Conservation (phyloP, 2,329 filamentous ascomycete species). For the Clonostachys rosea region DNA sequence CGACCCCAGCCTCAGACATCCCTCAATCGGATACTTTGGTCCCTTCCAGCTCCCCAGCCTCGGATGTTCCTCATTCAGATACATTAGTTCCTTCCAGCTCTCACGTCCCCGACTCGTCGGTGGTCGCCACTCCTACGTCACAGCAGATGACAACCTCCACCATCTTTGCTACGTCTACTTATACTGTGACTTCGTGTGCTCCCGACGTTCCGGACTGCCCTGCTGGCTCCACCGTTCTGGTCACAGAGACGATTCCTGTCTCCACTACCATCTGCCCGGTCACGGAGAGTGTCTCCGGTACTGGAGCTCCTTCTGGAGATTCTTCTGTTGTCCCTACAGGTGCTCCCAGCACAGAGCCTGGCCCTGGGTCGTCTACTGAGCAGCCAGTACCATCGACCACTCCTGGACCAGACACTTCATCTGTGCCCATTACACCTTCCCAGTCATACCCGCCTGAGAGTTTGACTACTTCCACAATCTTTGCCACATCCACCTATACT, state of each 20-base stretch:
- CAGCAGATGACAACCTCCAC: slow-evolving; percentile 20
- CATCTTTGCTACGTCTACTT: slow-evolving; percentile 46
- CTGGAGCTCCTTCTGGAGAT: neutral
- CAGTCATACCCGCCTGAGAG: no score
- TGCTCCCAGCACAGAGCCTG: no score
- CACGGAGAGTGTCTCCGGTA: slow-evolving; percentile 1
- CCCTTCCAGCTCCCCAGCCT: neutral
- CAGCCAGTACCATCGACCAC: no score
- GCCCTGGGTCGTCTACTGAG: no score
- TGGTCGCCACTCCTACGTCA: neutral
- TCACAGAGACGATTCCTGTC: slow-evolving; percentile 13
- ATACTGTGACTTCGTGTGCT: slow-evolving; percentile 53
- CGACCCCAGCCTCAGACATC: no score
- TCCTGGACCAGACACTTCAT: no score
- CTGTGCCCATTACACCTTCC: no score
- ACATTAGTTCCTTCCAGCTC: neutral
- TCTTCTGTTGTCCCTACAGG: neutral
- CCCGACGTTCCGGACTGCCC: slow-evolving; percentile 55
- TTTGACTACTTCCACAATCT: neutral
- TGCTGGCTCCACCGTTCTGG: neutral
- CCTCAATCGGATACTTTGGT: no score
- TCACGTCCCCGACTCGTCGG: neutral
- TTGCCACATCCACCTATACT: neutral
- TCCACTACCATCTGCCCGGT: slow-evolving; percentile 28
- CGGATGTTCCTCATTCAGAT: neutral